Base-by-base conservation (phyloP, 345 rosid species). In the Boechera stricta region DNA sequence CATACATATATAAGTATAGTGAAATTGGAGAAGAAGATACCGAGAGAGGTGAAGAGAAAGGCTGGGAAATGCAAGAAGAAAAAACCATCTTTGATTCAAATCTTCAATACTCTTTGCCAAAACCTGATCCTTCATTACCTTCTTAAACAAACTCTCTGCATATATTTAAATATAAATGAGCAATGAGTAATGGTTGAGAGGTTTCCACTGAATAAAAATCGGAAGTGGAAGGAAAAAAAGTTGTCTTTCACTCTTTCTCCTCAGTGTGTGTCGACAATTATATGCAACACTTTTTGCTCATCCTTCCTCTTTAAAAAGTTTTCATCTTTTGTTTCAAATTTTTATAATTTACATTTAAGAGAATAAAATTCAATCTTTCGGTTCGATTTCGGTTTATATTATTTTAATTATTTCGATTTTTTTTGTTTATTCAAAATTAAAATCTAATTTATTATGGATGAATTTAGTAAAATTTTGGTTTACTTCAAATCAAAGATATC, bases 81-180 rank as follows among this genome's bases (percentile, higher is more conserved):
- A 85, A 77, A 61, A 84, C 81, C 98, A 93, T 93, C 72, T 38
- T 67, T 63, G 84, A 57, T 36, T 83, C 71, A 76, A 74, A 75
- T 13, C 45, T 42, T 71, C 67, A 41, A 45, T 29, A 58, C 76
- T 54, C 11, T 63, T 54, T 59, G 69, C 28, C 5, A 74, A 48
- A 55, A 61, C 55, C 10, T 72, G 79, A 28, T 54, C 10, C 54
- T 83, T 82, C 87, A 77, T 84, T 48, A 73, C 78, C 74, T 74
- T 65, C 18, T 33, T 7, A 41, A 72, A 11, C 35, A 45, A 54
- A 42, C 49, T 62, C 54, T 64, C 5, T 33, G 61, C 76, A 44
- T 71, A 38, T 48, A 58, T 31, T 4, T 48, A 47, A 13, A 47
- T 21, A 26, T 6, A 61, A 49, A 38, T 7, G 21, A 26, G 8